A percentile compares a stretch with the other conserved stretches of the same genome.
Evolutionary conservation across 2,329 filamentous ascomycete genomes (phyloP).

Genomic region (Monilinia laxa): DNA sequence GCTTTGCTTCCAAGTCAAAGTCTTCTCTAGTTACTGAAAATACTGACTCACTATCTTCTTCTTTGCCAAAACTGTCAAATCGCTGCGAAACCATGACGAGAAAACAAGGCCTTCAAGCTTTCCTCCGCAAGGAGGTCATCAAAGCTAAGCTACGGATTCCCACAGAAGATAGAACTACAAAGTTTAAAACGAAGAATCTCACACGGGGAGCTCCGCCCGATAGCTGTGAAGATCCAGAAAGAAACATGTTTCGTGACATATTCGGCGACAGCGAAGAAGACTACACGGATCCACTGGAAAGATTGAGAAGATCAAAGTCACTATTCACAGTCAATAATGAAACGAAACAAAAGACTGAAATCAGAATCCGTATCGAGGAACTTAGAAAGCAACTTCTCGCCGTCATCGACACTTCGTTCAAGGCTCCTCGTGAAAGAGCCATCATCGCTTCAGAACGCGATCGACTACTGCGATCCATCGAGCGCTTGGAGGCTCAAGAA

Average conservation of each 20-base stretch:
- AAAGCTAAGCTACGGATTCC: constrained; percentile 21
- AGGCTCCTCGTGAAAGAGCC: background rate
- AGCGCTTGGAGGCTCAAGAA: constrained; percentile 20
- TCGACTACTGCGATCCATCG: constrained; percentile 21
- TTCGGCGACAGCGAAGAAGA: constrained; percentile 20
- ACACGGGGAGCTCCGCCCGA: background rate
- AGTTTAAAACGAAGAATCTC: background rate
- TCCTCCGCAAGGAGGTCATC: constrained; percentile 24
- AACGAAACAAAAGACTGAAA: constrained; percentile 4
- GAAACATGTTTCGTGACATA: background rate
- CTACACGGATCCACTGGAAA: background rate
- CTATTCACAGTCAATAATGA: background rate
- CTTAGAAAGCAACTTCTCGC: constrained; percentile 14
- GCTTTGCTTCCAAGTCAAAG: background rate
- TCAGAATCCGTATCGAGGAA: constrained; percentile 3
- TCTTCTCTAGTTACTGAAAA: background rate
- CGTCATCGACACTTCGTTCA: constrained; percentile 11
- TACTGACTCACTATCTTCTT: background rate
- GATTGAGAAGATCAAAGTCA: background rate
- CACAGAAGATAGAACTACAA: background rate
- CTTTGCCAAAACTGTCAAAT: background rate
- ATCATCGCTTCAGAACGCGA: constrained; percentile 3
- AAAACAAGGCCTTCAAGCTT: constrained; percentile 17
- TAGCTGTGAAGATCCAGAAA: background rate
- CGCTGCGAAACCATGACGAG: background rate